phyloP scores from a whole-genome alignment of 2,329 filamentous ascomycete genomes.

The Macrophomina pseudophaseolina region DNA sequence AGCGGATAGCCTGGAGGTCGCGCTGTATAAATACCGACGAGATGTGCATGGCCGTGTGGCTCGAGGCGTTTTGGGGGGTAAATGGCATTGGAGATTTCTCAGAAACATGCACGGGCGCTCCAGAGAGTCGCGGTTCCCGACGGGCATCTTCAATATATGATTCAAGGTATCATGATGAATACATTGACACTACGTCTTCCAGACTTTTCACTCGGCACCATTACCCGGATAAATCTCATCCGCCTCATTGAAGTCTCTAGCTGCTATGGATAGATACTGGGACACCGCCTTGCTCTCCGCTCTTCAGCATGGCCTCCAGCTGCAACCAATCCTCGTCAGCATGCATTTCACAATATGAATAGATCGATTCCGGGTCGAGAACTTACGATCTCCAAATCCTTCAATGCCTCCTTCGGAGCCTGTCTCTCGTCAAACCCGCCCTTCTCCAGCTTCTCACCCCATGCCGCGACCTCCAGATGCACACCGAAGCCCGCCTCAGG shows the following conservation, averaged over 20 bases:
- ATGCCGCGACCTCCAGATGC: constrained; percentile 64
- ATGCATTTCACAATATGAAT: not conserved
- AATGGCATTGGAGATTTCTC: constrained; percentile 3
- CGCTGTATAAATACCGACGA: constrained; percentile 19
- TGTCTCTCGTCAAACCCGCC: constrained; percentile 55
- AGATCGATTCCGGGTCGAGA: not conserved
- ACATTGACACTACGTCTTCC: too few species aligned
- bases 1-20: not conserved
- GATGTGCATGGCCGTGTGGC: constrained; percentile 11
- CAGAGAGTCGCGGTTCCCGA: not conserved
- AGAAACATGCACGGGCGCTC: not conserved
- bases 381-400: constrained; percentile 60
- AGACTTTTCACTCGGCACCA: too few species aligned
- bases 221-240: too few species aligned
- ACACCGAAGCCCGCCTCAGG: constrained; percentile 59
- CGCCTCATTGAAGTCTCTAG: too few species aligned
- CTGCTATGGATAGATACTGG: constrained; percentile 39
- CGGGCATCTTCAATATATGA: not conserved
- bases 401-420: constrained; percentile 62
- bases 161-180: too few species aligned
- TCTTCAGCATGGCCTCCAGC: constrained; percentile 48
- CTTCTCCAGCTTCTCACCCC: constrained; percentile 55
- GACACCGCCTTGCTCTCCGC: constrained; percentile 42
- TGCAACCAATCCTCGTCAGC: constrained; percentile 1
- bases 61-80: constrained; percentile 19